Evolutionary conservation across 2,329 filamentous ascomycete genomes (phyloP), one percentile per base, ranked within the genome.

Genomic region (Truncatella angustata): DNA sequence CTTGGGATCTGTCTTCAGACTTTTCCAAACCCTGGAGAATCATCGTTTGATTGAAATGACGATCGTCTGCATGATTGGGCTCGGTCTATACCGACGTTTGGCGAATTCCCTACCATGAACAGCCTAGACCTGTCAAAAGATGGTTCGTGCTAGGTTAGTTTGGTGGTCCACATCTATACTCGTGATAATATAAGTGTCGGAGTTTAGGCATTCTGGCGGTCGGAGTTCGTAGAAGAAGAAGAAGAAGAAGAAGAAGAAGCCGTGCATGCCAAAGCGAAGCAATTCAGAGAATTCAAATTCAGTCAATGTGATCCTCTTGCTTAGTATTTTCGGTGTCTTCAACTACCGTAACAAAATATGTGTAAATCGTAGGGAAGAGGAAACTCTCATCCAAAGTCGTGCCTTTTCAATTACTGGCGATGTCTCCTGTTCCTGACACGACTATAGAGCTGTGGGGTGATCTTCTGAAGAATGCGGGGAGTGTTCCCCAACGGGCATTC

Each of bases 401-500:
- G n/a, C n/a, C n/a, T n/a, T n/a, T n/a, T n/a, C n/a, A n/a, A n/a
- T n/a, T n/a, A n/a, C n/a, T 12, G 12, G 24, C 14, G 24, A 23
- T 28, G 28, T 11, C 40, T 44, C 24, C 26, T n/a, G 11, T 30
- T 44, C 23, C 26, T 47, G 30, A n/a, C 20, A 49, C 30, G 16
- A 21, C n/a, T n/a, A n/a, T 34, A 16, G 45, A 14, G 20, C 16
- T 34, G 24, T 35, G 26, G 44, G 45, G 20, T 12, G 23, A 18
- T 23, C 12, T 21, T 21, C 14, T 48, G 18, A 36, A 26, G 35
- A 21, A 26, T 50, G 47, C 47, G 47, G 47, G 47, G 34, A 39
- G 4, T 12, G 10, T 40, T 42, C 47, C 47, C 47, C 34, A 50
- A 50, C 47, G 40, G 28, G 47, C 12, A 40, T 42, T 50, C 47